Base-by-base conservation (phyloP, 2,329 filamentous ascomycete genomes). In the Penicillium sp. region DNA sequence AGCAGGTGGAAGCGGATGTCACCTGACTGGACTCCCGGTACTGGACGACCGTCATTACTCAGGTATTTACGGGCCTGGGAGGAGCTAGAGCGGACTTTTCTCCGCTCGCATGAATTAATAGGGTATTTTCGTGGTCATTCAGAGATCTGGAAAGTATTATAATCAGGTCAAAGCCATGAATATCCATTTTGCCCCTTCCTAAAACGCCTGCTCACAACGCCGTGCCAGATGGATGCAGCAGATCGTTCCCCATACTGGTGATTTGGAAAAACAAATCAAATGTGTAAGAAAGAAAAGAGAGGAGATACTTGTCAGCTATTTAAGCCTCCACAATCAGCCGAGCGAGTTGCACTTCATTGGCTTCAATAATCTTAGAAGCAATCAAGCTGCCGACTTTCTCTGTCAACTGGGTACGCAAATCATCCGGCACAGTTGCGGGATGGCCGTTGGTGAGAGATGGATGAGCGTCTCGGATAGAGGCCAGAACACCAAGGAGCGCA, bases 401-500 rank as follows among this genome's bases (percentile, higher is more conserved):
- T 28, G 58, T 65, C 42, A 82, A 60, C 52, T 69, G 71, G n/a
- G 69, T 68, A 28, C 71, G 76, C 48, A 80, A 59, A 40, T 80
- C 76, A 13, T 73, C 76, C 22, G 72, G 74, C 19, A 78, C 71
- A 16, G 70, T 70, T 40, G 73, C 73, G 7, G 70, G 67, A 58
- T 77, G 70, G 0, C 79, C 79, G 67, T 82, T 82, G 38, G 74
- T 71, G 42, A 77, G 66, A 6, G 73, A 70, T 10, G 70, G 60
- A 19, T 71, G 73, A 25, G 84, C 81, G 55, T 81, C 78, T 58
- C 83, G 82, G 26, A 91, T 70, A 6, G 78, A 80, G 33, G 81
- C 78, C 57, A 91, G 75, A 0, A 84, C 83, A 55, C 80, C 79
- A 35, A 89, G 71, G 16, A 91, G 77, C 2, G 84, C 83, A 6